Evolutionary conservation across 768 basidiomycete genomes (phyloP).

Genomic region (Tricholoma sp.): DNA sequence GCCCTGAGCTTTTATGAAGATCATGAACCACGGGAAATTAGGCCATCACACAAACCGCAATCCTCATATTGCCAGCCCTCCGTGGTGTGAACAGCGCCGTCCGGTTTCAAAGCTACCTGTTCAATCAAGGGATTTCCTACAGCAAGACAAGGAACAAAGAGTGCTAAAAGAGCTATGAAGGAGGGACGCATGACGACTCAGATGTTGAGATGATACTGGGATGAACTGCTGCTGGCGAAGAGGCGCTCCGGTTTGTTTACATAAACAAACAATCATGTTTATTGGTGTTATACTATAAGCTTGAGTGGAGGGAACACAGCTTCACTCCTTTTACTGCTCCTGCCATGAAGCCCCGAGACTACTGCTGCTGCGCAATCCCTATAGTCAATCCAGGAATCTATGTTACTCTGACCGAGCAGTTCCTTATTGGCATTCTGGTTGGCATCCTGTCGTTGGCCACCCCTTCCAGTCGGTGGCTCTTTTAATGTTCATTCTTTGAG

Average conservation of each 20-base stretch:
- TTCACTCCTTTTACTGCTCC: constrained; percentile 20
- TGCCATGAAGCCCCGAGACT: constrained; percentile 74
- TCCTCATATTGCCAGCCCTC: constrained; percentile 61
- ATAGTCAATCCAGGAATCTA: constrained; percentile 90
- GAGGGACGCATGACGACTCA: constrained; percentile 12
- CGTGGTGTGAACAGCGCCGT: constrained; percentile 24
- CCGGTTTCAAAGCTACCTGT: constrained; percentile 21
- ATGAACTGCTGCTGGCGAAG: too few relatives aligned
- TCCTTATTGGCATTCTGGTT: constrained; percentile 56
- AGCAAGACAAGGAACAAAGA: constrained; percentile 16
- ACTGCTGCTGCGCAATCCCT: constrained; percentile 93
- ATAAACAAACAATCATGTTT: neutral
- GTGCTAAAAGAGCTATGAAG: constrained; percentile 17
- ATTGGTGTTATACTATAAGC: neutral
- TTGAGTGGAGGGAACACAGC: neutral
- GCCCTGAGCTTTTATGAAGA: constrained; percentile 32
- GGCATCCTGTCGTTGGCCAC: constrained; percentile 76
- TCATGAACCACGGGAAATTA: neutral
- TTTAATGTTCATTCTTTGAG: neutral
- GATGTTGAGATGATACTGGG: constrained; percentile 10
- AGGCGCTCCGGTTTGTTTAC: too few relatives aligned
- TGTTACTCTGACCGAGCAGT: constrained; percentile 70
- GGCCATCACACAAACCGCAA: constrained; percentile 58
- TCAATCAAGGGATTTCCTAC: constrained; percentile 14
- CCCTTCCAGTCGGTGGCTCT: constrained; percentile 59